Conservation (phyloP, 2,329 filamentous ascomycete species). For the Hyphodiscus sp. region DNA sequence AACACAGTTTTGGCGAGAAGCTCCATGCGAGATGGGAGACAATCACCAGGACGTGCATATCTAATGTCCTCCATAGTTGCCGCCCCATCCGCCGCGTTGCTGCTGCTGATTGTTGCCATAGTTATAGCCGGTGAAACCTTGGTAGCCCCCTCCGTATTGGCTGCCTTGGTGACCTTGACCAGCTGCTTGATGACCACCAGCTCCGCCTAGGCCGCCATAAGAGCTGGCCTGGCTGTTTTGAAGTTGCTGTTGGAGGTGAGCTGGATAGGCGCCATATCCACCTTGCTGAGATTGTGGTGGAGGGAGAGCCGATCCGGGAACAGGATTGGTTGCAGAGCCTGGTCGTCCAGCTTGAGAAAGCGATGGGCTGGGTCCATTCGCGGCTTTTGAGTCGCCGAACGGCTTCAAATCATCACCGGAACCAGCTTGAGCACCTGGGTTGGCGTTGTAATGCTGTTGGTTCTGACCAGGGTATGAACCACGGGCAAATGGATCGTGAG, state of each 20-base stretch:
- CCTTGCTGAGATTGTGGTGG: conserved; percentile 30
- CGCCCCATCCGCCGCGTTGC: conserved; percentile 42
- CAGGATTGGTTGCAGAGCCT: conserved; percentile 31
- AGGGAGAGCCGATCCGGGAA: conserved; percentile 28
- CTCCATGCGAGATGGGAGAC: conserved; percentile 14
- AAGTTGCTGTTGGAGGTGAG: conserved; percentile 29
- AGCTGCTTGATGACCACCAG: conserved; percentile 39
- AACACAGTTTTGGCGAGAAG: conserved; percentile 28
- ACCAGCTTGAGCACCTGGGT: conserved; percentile 27
- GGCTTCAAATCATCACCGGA: conserved; percentile 31
- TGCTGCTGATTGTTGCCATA: conserved; percentile 35
- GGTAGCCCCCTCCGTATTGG: conserved; percentile 38
- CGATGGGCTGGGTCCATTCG: conserved; percentile 31
- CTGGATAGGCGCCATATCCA: conserved; percentile 31
- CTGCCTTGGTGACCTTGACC: conserved; percentile 36
- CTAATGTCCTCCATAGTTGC: conserved; percentile 36
- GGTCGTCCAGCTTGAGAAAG: conserved; percentile 30
- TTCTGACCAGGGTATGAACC: conserved; percentile 30
- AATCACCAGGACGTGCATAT: conserved; percentile 19
- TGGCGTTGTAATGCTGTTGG: conserved; percentile 27
- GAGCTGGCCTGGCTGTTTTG: conserved; percentile 30
- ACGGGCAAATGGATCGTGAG: conserved; percentile 30
- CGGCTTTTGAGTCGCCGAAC: conserved; percentile 30
- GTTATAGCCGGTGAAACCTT: conserved; percentile 36
- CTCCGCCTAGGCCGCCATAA: conserved; percentile 39